Percentiles rank a stretch among this genome's conserved stretches.
Conservation (phyloP, 352 stramenopile species). For the Peronosclerospora sorghi region DNA sequence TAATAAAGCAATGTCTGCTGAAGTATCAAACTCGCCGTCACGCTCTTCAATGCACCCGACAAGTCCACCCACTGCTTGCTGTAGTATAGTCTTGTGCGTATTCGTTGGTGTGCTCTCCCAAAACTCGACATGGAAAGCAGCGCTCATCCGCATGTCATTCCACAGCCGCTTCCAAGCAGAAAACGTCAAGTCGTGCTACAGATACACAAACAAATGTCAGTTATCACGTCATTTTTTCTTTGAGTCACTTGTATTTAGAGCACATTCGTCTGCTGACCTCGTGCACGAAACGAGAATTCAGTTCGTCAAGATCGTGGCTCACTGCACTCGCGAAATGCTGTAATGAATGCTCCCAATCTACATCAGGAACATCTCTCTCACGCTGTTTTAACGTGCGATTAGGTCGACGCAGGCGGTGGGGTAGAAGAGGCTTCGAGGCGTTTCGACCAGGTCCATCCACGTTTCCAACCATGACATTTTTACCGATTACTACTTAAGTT, state of each 20-base stretch:
- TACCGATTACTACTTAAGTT: too few species aligned
- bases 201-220: neutral
- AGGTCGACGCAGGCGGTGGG: neutral
- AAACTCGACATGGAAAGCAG: slow-evolving; percentile 66
- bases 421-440: slow-evolving; percentile 16
- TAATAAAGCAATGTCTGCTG: slow-evolving; percentile 11
- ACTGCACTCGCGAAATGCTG: slow-evolving; percentile 31
- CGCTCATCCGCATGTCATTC: slow-evolving; percentile 30
- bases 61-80: slow-evolving; percentile 38
- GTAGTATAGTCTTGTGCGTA: slow-evolving; percentile 47
- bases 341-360: slow-evolving; percentile 26
- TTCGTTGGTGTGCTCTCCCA: slow-evolving; percentile 49
- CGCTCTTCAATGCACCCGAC: slow-evolving; percentile 24
- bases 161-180: slow-evolving; percentile 41
- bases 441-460: neutral
- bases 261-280: too few species aligned
- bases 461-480: slow-evolving; percentile 9
- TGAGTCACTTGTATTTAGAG: too few species aligned
- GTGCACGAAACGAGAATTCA: slow-evolving; percentile 26
- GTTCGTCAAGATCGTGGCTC: slow-evolving; percentile 24
- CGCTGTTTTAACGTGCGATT: slow-evolving; percentile 13
- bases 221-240: neutral
- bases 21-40: slow-evolving; percentile 14
- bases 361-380: slow-evolving; percentile 8
- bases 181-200: slow-evolving; percentile 26